These are phyloP conservation scores for Paramecium biaurelia DNA, from an alignment of 73 alveolate species.

Conservation along the genomic window DNA sequence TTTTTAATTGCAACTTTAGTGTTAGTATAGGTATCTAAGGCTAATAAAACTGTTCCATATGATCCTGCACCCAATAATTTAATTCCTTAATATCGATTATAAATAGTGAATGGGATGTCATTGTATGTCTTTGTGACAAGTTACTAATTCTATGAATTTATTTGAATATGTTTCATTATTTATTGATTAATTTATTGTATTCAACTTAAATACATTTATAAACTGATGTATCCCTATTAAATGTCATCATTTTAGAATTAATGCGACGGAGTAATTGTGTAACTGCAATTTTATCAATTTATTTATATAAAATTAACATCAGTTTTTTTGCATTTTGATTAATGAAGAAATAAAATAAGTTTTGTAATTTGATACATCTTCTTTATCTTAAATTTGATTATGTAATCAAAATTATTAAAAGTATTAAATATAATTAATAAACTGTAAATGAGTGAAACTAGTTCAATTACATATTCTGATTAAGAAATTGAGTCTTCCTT, in stretches of 20 bases:
- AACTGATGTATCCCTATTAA: neutral
- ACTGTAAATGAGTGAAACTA: neutral
- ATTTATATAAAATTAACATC: neutral
- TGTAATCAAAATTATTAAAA: neutral
- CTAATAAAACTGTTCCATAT: slow-evolving; percentile 91
- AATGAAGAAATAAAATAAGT: neutral
- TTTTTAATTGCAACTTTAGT: slow-evolving; percentile 92
- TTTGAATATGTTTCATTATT: neutral
- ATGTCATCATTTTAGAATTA: neutral
- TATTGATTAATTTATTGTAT: neutral
- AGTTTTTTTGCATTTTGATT: neutral
- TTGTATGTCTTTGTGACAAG: neutral
- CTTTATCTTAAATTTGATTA: neutral
- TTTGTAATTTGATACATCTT: neutral
- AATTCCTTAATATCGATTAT: slow-evolving; percentile 25
- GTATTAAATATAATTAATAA: neutral
- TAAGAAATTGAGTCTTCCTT: neutral
- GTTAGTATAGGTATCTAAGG: slow-evolving; percentile 72
- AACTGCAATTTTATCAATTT: neutral
- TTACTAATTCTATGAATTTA: slow-evolving; percentile 5
- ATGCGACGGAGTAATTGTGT: neutral
- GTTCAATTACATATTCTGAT: neutral
- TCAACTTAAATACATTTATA: neutral
- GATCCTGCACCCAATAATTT: slow-evolving; percentile 83
- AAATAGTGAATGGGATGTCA: slow-evolving; percentile 43